Evolutionary conservation across 345 rosid species (phyloP), one percentile per base, ranked within the genome.

Genomic region (Eucalyptus curtisii): DNA sequence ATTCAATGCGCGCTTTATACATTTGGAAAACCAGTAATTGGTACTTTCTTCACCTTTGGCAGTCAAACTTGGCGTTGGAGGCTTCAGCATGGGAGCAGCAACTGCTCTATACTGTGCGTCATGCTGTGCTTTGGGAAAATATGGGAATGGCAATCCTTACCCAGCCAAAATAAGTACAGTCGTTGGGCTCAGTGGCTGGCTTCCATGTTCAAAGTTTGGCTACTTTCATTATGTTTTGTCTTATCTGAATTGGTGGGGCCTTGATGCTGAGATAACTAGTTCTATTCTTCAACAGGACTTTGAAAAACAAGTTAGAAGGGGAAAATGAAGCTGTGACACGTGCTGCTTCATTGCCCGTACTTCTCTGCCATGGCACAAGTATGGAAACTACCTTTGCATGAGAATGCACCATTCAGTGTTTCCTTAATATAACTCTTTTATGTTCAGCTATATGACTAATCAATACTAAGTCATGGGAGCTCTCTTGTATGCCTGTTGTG

Each of bases 51-150:
- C 90, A 68, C 90, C 81, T 89, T 68, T 89, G 89, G 57, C 95
- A 97, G 99, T 98, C 89, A 97, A 97, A 95, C 93, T 97, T 87
- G 99, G 98, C 68, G 89, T 98, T 90, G 99, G 99, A 90, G 99
- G 99, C 76, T 98, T 98, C 95, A 98, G 99, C 91, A 98, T 98
- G 99, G 99, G 99, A 89, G 98, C 99, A 16, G 99, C 96, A 79
- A 94, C 99, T 47, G 89, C 99, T 50, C 92, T 98, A 42, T 97
- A 98, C 90, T 95, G 98, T 86, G 99, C 98, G 68, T 93, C 94
- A 66, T 97, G 98, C 94, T 97, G 93, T 89, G 90, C 95, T 80
- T 89, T 87, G 8, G 95, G 96, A 68, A 95, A 97, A 91, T 96
- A 92, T 90, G 96, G 93, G 90, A 95, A 96, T 90, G 96, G 96